A percentile compares a stretch with the other conserved stretches of the same genome.
phyloP scores from a whole-genome alignment of 306 rosid genomes.

The Casuarina cunninghamiana region DNA sequence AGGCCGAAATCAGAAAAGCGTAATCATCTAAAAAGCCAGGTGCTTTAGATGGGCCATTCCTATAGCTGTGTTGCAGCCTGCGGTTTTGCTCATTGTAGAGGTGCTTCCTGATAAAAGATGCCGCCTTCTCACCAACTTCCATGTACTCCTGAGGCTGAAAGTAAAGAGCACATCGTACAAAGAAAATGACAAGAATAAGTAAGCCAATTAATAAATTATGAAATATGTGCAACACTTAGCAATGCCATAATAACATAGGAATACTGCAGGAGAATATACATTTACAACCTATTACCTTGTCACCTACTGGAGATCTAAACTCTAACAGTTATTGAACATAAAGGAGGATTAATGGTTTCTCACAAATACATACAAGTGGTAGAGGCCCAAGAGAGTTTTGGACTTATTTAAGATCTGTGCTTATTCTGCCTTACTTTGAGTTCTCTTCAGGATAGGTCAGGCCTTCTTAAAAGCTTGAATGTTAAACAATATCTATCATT shows the following conservation, averaged over 20 bases:
- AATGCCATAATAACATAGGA: not conserved
- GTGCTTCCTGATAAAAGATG: conserved; percentile 62
- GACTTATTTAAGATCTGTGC: no score
- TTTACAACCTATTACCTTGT: not conserved
- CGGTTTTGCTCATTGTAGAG: conserved; percentile 64
- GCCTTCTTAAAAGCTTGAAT: no score
- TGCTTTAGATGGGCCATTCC: conserved; percentile 83
- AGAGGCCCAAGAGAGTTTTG: not conserved
- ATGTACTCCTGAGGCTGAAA: conserved; percentile 75
- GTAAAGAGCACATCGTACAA: conserved; percentile 16
- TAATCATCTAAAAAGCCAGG: conserved; percentile 93
- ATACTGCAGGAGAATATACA: not conserved
- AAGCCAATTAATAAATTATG: not conserved
- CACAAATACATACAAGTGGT: not conserved
- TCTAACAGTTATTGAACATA: no score
- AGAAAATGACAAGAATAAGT: conserved; percentile 4
- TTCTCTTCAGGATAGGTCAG: no score
- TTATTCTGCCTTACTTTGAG: no score
- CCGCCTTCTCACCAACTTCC: conserved; percentile 75
- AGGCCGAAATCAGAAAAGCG: conserved; percentile 80
- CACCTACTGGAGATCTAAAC: not conserved
- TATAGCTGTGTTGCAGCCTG: conserved; percentile 77
- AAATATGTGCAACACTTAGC: not conserved
- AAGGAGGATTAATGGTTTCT: not conserved
- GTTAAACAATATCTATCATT: not conserved